Conservation (phyloP, 176 grass and related monocot species). For the Cenchrus purpureus region DNA sequence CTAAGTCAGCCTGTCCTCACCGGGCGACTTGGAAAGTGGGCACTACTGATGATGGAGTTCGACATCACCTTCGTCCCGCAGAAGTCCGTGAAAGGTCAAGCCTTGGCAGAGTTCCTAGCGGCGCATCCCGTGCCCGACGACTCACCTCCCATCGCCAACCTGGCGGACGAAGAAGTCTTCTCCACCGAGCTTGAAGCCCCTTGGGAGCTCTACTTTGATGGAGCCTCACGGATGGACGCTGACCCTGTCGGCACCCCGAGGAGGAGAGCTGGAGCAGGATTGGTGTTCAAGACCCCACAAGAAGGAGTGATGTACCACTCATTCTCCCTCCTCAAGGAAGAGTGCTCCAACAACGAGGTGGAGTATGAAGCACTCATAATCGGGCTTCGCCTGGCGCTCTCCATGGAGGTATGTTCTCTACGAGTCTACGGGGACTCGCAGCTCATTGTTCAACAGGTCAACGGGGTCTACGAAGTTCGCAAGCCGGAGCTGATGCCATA, state of each 20-base stretch:
- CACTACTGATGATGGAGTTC: neutral
- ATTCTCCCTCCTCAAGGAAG: neutral
- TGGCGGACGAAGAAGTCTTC: neutral
- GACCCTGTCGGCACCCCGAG: neutral
- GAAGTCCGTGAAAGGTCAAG: neutral
- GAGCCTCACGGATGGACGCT: neutral
- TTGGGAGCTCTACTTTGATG: constrained; percentile 12
- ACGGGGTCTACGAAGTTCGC: neutral
- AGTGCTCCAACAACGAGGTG: neutral
- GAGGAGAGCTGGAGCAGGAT: neutral
- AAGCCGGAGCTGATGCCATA: neutral
- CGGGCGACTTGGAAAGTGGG: neutral
- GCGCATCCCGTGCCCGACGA: no score
- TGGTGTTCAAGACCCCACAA: neutral
- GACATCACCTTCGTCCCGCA: constrained; percentile 6
- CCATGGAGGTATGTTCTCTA: neutral
- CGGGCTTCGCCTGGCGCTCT: neutral
- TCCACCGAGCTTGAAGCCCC: neutral
- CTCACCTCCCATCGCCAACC: neutral
- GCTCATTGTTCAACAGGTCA: neutral
- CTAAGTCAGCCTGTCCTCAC: neutral
- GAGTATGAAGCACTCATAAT: neutral
- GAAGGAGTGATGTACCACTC: neutral
- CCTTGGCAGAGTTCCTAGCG: no score
- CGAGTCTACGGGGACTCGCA: neutral